Evolutionary conservation across 2,329 filamentous ascomycete genomes (phyloP).

Genomic region (Peltaster fructicola): DNA sequence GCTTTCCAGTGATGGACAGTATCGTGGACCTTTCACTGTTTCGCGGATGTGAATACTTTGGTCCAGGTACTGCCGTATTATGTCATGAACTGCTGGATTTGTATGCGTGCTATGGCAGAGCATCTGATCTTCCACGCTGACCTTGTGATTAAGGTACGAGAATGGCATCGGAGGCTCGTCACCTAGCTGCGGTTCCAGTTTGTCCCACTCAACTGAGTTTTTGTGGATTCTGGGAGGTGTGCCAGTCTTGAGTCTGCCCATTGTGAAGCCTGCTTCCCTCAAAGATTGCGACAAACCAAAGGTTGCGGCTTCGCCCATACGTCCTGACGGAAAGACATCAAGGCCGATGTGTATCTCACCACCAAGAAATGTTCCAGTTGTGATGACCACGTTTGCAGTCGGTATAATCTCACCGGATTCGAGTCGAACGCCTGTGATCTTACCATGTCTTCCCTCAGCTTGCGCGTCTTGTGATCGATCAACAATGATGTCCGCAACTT

Average conservation of each 20-base stretch:
- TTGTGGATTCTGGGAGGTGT: constrained; percentile 77
- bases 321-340: constrained; percentile 65
- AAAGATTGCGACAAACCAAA: constrained; percentile 85
- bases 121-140: constrained; percentile 66
- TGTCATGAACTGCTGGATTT: constrained; percentile 62
- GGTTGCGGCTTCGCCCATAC: constrained; percentile 86
- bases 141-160: constrained; percentile 68
- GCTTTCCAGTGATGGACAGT: constrained; percentile 88
- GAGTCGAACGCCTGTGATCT: constrained; percentile 67
- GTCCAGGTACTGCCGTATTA: constrained; percentile 78
- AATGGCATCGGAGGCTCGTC: constrained; percentile 81
- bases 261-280: constrained; percentile 67
- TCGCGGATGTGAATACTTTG: constrained; percentile 94
- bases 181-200: constrained; percentile 56
- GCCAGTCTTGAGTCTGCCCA: constrained; percentile 87
- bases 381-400: constrained; percentile 74
- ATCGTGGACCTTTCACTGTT: constrained; percentile 81
- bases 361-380: constrained; percentile 85
- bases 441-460: constrained; percentile 40
- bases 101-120: constrained; percentile 79
- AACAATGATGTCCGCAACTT: constrained; percentile 79
- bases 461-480: constrained; percentile 33
- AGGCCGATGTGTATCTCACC: constrained; percentile 91
- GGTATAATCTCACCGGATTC: constrained; percentile 74
- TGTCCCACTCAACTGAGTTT: constrained; percentile 61